These are phyloP conservation scores for Scutellaria barbata DNA, from an alignment of 257 asterid genomes.

Conservation along the genomic window DNA sequence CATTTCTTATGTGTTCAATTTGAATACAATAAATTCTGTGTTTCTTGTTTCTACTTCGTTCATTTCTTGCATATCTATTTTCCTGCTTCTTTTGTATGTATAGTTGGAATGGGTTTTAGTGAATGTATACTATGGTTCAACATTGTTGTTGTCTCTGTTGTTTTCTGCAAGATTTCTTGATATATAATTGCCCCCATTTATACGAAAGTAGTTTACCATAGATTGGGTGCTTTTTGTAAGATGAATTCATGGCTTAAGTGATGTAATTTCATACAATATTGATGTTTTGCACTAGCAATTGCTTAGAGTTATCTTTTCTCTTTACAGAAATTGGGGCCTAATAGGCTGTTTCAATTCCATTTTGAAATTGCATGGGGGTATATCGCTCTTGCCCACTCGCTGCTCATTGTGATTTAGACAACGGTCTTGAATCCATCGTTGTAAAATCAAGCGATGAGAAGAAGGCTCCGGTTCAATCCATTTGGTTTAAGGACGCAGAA, in stretches of 20 bases:
- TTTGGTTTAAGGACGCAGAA: conserved; percentile 16
- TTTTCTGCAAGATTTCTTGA: background rate
- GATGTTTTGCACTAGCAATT: background rate
- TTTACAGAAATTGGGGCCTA: conserved; percentile 26
- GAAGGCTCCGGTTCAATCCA: background rate
- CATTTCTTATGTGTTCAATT: too few relatives aligned
- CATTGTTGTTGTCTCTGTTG: too few relatives aligned
- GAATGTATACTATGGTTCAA: background rate
- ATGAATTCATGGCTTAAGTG: too few relatives aligned
- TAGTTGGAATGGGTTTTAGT: conserved; percentile 4
- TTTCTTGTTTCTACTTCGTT: too few relatives aligned
- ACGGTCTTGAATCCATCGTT: conserved; percentile 35
- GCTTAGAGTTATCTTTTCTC: background rate
- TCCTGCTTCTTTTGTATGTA: background rate
- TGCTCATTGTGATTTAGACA: conserved; percentile 30
- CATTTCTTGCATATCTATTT: too few relatives aligned
- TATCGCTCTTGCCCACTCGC: conserved; percentile 31
- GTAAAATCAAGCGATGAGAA: conserved; percentile 28
- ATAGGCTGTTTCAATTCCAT: conserved; percentile 7
- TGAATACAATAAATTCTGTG: background rate
- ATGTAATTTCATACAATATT: too few relatives aligned
- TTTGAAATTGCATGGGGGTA: conserved; percentile 51
- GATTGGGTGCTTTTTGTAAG: background rate
- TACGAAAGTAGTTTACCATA: background rate
- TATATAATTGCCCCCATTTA: background rate